Evolutionary conservation across 2,329 filamentous ascomycete genomes (phyloP), one percentile per base, ranked within the genome.

Genomic region (Thielaviopsis euricoi): DNA sequence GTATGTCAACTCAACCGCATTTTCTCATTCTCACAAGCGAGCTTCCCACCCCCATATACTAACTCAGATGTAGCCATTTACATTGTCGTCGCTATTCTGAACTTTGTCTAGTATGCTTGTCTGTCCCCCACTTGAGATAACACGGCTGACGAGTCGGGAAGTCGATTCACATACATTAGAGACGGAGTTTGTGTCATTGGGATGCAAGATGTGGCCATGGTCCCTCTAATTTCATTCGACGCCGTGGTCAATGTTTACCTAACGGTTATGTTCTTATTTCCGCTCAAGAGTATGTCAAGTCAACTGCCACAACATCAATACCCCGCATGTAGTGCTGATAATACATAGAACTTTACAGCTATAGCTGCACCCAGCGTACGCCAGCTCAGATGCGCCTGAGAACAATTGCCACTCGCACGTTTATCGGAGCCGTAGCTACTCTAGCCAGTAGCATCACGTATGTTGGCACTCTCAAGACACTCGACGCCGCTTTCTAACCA

Each of bases 181-280:
- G 65, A 78, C 12, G 77, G 76, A 1, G 67, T 75, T 50, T 85
- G 82, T 63, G 74, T 80, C 58, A 83, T 85, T 57, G 82, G 82
- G 19, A 80, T 84, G 75, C 68, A 77, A 63, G 76, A 71, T 55
- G 67, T 74, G 4, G 76, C 78, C 4, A 78, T 84, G 72, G 74
- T 83, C 26, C 79, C 81, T 0, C 71, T 85, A 12, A 80, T 85
- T 51, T 70, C 71, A 0, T 82, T 83, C 61, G 81, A 85, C 62
- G 69, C 80, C 13, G 62, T 81, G 1, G 75, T 82, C 57, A 84
- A 84, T 63, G 75, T 82, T 21, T 84, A 83, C 62, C 70, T 85
- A 0, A 85, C 80, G 1, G 70, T 76, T 3, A 69, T 84, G n/a
- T 84, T 85, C 65, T 68, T 85, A 2, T 70, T 78, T n/a, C 80